Conservation (phyloP, 2,329 filamentous ascomycete genomes). For the Alternaria metachromatica region DNA sequence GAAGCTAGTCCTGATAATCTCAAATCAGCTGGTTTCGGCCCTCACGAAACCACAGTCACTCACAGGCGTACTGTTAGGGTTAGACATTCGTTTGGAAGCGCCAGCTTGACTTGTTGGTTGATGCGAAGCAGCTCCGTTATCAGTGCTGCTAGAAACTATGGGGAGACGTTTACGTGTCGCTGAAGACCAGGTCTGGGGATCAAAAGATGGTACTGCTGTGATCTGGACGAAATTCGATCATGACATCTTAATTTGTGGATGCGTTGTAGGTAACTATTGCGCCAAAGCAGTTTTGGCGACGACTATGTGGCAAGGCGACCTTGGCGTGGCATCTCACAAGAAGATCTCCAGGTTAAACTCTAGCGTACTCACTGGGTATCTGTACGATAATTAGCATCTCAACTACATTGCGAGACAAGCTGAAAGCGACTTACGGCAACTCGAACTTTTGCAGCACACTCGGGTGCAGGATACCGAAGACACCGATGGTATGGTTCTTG, state of each 20-base stretch:
- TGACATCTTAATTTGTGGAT: not conserved
- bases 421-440: slow-evolving; percentile 66
- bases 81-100: too few relatives aligned
- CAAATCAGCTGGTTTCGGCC: not conserved
- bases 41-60: too few relatives aligned
- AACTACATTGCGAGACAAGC: not conserved
- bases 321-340: slow-evolving; percentile 60
- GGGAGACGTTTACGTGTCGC: too few relatives aligned
- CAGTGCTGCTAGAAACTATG: too few relatives aligned
- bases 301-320: not conserved
- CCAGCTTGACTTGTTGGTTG: too few relatives aligned
- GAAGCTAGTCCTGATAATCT: not conserved
- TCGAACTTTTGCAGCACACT: slow-evolving; percentile 93
- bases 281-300: not conserved
- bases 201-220: too few relatives aligned
- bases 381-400: slow-evolving; percentile 43
- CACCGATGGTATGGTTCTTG: slow-evolving; percentile 78
- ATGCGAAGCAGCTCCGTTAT: too few relatives aligned
- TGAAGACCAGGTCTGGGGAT: too few relatives aligned
- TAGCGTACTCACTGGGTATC: slow-evolving; percentile 89
- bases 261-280: not conserved
- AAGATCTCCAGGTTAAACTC: slow-evolving; percentile 96
- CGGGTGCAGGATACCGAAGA: slow-evolving; percentile 93
- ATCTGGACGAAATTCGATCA: not conserved
- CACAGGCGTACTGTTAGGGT: too few relatives aligned